phyloP scores from a whole-genome alignment of 2,329 filamentous ascomycete genomes.

The Phyllosticta citribraziliensis region DNA sequence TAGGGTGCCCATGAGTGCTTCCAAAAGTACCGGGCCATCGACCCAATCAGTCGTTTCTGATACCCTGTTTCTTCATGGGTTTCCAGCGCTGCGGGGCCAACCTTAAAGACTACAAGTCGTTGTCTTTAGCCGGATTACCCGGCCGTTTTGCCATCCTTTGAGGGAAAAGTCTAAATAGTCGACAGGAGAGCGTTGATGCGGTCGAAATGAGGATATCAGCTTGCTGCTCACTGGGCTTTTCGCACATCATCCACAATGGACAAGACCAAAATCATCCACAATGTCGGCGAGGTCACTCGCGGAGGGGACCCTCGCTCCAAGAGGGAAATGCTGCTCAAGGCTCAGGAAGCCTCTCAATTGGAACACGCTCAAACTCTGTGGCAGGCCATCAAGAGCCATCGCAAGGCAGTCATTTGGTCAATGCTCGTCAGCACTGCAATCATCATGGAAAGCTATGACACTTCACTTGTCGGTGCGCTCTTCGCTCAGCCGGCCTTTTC shows the following conservation, averaged over 20 bases:
- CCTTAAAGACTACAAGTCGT: not conserved
- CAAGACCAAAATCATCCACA: not conserved
- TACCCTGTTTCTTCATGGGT: not conserved
- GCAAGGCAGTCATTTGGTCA: constrained; percentile 77
- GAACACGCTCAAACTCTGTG: not conserved
- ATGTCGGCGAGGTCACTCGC: not conserved
- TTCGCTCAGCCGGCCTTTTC: constrained; percentile 42
- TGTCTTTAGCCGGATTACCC: not conserved
- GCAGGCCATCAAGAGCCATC: constrained; percentile 42
- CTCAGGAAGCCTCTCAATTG: not conserved
- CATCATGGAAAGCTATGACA: constrained; percentile 82
- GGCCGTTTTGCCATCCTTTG: not conserved
- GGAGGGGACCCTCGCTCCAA: not conserved
- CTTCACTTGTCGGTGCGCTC: constrained; percentile 70
- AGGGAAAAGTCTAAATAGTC: not conserved
- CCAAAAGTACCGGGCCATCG: not conserved
- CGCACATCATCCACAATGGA: not conserved
- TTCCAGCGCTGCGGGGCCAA: not conserved
- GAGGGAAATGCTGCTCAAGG: not conserved
- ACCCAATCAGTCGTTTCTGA: not conserved
- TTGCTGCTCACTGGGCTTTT: no score
- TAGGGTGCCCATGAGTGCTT: not conserved
- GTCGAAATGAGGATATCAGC: no score
- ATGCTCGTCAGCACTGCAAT: constrained; percentile 78
- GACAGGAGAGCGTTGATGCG: not conserved